phyloP scores from a whole-genome alignment of 1,284 basidiomycete species.

The Papiliotrema nemorosa region DNA sequence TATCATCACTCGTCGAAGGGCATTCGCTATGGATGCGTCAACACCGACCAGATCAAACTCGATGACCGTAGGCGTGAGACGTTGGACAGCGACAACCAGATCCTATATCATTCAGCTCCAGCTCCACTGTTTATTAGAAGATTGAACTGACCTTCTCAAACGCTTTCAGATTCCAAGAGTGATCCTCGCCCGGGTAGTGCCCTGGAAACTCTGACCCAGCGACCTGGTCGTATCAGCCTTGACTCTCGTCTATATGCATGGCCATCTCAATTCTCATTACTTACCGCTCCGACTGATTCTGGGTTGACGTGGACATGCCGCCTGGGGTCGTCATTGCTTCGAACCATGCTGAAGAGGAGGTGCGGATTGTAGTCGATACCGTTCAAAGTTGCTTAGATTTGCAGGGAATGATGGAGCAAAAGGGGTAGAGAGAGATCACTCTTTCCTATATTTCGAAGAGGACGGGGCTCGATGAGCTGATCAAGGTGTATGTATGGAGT shows the following conservation, averaged over 20 bases:
- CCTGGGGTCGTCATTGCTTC: constrained; percentile 39
- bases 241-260: neutral
- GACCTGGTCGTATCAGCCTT: constrained; percentile 53
- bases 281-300: constrained; percentile 63
- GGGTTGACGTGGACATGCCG: constrained; percentile 61
- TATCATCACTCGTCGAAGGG: constrained; percentile 84
- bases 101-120: constrained; percentile 54
- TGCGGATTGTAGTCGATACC: too few species aligned
- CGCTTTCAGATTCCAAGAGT: constrained; percentile 71
- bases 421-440: too few species aligned
- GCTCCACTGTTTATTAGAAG: neutral
- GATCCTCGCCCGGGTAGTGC: constrained; percentile 75
- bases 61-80: constrained; percentile 73
- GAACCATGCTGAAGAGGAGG: constrained; percentile 10
- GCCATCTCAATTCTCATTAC: constrained; percentile 10
- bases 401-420: too few species aligned
- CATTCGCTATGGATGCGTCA: constrained; percentile 94
- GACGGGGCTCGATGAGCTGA: too few species aligned
- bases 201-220: constrained; percentile 84
- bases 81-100: constrained; percentile 67
- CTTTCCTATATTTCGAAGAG: too few species aligned
- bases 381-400: too few species aligned
- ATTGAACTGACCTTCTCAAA: constrained; percentile 66
- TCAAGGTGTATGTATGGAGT: too few species aligned
- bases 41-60: constrained; percentile 96